Base-by-base conservation (phyloP, 345 rosid genomes). In the Xanthoceras sorbifolium region DNA sequence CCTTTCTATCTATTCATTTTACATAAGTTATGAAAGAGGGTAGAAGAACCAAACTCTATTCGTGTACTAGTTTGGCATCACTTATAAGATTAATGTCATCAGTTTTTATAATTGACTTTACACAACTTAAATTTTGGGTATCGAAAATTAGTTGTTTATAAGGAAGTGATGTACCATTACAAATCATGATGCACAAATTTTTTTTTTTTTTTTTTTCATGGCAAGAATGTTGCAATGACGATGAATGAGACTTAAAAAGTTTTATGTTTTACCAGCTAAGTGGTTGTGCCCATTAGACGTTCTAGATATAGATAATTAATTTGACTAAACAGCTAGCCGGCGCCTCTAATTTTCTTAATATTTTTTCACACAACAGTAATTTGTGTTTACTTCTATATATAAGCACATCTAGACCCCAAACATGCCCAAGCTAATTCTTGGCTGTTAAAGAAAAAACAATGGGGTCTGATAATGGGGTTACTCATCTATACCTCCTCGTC, bases 401-500 rank as follows among this genome's bases (percentile, higher is more conserved):
- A 65, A 34, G 64, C 65, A 65, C 36, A 25, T 66, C 46, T 25
- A 9, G 64, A 22, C 64, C 18, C 26, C 77, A 32, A 8, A 23
- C 48, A 14, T n/a, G 23, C 23, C 64, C 25, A 3, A 66, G 64
- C 54, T 6, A 64, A 25, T 60, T 26, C 40, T 38, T 73, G 1
- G 22, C 40, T 1, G 20, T 26, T 9, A n/a, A 50, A 75, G 50
- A 23, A 65, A 75, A 50, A 75, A 75, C 31, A 26, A 75, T 75
- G 78, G 32, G 71, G 22, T 75, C 28, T 75, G 18, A 48, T 23
- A 32, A 52, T 52, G 34, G 71, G 42, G 34, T 75, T 29, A 17
- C 71, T 14, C 64, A 29, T 64, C 36, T 32, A 8, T 23, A 29
- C 52, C 46, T 64, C 36, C 38, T 64, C 6, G n/a, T 52, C 59